phyloP scores from a whole-genome alignment of 2,329 filamentous ascomycete genomes.

The Aspergillus ibericus region DNA sequence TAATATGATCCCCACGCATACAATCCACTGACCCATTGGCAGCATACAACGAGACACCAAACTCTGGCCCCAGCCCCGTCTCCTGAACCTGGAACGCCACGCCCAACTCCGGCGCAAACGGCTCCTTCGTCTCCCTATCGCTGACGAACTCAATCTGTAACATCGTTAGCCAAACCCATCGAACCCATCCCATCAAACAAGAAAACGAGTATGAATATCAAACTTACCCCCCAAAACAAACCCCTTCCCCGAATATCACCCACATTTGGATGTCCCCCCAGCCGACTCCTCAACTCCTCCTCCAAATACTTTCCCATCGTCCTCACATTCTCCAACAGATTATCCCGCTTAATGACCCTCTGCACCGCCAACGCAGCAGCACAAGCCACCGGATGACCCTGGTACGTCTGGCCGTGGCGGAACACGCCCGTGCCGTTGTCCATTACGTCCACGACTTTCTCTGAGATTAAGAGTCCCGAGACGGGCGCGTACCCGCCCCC shows the following conservation, averaged over 20 bases:
- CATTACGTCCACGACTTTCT: conserved; percentile 51
- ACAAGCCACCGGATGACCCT: conserved; percentile 58
- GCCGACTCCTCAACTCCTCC: conserved; percentile 42
- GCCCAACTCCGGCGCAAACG: conserved; percentile 49
- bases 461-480: conserved; percentile 55
- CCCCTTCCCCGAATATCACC: conserved; percentile 61
- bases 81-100: conserved; percentile 55
- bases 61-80: conserved; percentile 44
- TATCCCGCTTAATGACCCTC: conserved; percentile 58
- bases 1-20: conserved; percentile 64
- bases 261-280: conserved; percentile 52
- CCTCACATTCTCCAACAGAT: conserved; percentile 60
- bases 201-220: too few species aligned
- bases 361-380: conserved; percentile 62
- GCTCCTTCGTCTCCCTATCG: conserved; percentile 55
- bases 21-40: conserved; percentile 62
- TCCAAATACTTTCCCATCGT: conserved; percentile 52
- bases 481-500: conserved; percentile 58
- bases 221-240: conserved; percentile 59
- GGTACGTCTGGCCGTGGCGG: conserved; percentile 62
- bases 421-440: conserved; percentile 52
- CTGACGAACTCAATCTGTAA: conserved; percentile 57
- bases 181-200: too few species aligned
- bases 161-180: not conserved
- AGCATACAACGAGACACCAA: conserved; percentile 63